Percentiles rank a stretch among this genome's conserved stretches.
phyloP scores from a whole-genome alignment of 169 alveolate genomes.

The Cryptosporidium muris region DNA sequence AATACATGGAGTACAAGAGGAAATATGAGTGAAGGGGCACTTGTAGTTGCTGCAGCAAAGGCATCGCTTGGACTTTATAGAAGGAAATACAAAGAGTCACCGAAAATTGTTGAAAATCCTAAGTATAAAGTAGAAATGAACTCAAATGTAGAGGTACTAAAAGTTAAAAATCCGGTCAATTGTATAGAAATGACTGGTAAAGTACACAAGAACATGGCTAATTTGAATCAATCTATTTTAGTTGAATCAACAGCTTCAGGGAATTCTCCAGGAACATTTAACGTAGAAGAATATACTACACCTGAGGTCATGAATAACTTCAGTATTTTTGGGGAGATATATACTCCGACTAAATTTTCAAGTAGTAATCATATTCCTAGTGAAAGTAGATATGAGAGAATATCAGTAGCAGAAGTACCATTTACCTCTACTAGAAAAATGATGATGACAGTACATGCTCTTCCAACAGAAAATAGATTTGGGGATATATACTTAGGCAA shows the following conservation, averaged over 20 bases:
- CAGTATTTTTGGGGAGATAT: too few relatives aligned
- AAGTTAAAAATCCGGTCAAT: constrained; percentile 1
- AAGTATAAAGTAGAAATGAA: not conserved
- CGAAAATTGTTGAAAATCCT: not conserved
- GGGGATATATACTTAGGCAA: constrained; percentile 65
- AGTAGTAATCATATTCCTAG: constrained; percentile 4
- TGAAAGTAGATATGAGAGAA: constrained; percentile 41
- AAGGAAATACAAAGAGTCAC: not conserved
- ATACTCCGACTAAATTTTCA: not conserved
- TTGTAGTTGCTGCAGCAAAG: constrained; percentile 90
- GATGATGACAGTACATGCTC: constrained; percentile 87
- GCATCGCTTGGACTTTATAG: constrained; percentile 78
- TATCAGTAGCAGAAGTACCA: constrained; percentile 83
- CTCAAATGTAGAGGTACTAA: not conserved
- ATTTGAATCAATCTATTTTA: not conserved
- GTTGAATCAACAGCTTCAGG: constrained; percentile 34
- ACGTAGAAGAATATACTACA: not conserved
- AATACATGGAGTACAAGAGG: constrained; percentile 82
- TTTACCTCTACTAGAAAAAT: constrained; percentile 88
- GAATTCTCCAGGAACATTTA: constrained; percentile 32
- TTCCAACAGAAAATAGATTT: constrained; percentile 74
- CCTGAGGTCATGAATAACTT: not conserved
- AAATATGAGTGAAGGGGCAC: constrained; percentile 91
- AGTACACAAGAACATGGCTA: not conserved
- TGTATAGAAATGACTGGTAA: not conserved